Base-by-base conservation (phyloP, 2,329 filamentous ascomycete species). In the Epichloe hybrida region DNA sequence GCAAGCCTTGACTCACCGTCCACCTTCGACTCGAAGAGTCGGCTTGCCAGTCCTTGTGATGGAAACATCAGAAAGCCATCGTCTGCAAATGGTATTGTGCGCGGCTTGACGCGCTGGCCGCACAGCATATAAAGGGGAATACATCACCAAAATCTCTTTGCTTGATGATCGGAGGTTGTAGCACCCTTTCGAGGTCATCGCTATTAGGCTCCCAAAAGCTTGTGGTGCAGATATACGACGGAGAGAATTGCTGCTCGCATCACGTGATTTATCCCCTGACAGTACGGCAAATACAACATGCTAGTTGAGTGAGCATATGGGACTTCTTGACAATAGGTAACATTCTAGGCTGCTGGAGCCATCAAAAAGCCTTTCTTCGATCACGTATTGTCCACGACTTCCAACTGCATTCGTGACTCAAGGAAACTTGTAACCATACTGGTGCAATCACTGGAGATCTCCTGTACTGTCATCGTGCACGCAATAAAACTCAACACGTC, bases 41-140 rank as follows among this genome's bases (percentile, higher is more conserved):
- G 93, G 91, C 76, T 95, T 96, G 69, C 93, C 93, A 52, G 93
- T 98, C 63, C 93, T 80, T 55, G 91, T 95, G 65, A 98, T 95
- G 63, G 86, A 76, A 64, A 98, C 79, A 74, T 98, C 93, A 66
- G 88, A 86, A 59, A 84, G 63, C 56, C 69, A 68, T 66, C 76
- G 74, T 63, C 72, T 73, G 62, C 74, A 71, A 60, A 72, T 62
- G 58, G 73, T 62, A 61, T 70, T 70, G 63, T 68, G 69, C 57
- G 68, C 66, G 57, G 71, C 64, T 62, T 66, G 71, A 59, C 70
- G 69, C 60, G 73, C 70, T 57, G 74, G 72, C 69, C 78, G 77
- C 69, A 72, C 69, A 57, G 76, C 73, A 67, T 73, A 69, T 59
- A 78, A 72, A 66, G 79, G 70, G 65, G 74, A 71, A 65, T 71